Conservation (phyloP, 306 rosid species). For the Gleditsia sinensis region DNA sequence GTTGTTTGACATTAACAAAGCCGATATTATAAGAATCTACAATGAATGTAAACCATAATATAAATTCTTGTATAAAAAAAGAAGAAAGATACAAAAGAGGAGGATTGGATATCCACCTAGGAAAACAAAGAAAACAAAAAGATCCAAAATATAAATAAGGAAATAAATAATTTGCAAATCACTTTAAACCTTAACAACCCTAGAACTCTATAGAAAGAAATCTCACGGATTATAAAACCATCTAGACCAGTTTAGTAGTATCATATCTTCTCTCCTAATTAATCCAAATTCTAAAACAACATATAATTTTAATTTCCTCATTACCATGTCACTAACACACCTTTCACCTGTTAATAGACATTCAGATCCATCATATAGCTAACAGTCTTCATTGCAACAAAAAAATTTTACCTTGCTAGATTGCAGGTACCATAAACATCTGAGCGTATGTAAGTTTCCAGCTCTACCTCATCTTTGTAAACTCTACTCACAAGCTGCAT, state of each 20-base stretch:
- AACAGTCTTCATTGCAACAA: conserved; percentile 27
- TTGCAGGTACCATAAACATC: conserved; percentile 70
- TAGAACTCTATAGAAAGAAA: not conserved
- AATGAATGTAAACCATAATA: not conserved
- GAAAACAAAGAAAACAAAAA: no score
- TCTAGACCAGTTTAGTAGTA: not conserved
- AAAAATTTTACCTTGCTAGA: conserved; percentile 56
- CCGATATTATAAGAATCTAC: not conserved
- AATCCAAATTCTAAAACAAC: not conserved
- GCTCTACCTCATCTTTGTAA: conserved; percentile 80
- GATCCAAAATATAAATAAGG: conserved; percentile 6
- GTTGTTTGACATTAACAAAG: not conserved
- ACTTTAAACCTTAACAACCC: conserved; percentile 10
- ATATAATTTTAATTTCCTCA: conserved; percentile 13
- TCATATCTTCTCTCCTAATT: conserved; percentile 16
- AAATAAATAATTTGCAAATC: conserved; percentile 20
- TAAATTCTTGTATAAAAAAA: no score
- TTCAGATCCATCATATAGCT: conserved; percentile 22
- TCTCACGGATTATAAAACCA: not conserved
- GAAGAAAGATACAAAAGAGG: no score
- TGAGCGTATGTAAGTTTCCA: conserved; percentile 84
- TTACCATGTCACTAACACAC: conserved; percentile 9
- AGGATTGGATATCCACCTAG: no score
- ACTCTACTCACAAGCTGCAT: conserved; percentile 71
- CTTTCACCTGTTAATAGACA: conserved; percentile 26